These are phyloP conservation scores for Serendipita sp. DNA, from an alignment of 768 basidiomycete species.

Conservation along the genomic window DNA sequence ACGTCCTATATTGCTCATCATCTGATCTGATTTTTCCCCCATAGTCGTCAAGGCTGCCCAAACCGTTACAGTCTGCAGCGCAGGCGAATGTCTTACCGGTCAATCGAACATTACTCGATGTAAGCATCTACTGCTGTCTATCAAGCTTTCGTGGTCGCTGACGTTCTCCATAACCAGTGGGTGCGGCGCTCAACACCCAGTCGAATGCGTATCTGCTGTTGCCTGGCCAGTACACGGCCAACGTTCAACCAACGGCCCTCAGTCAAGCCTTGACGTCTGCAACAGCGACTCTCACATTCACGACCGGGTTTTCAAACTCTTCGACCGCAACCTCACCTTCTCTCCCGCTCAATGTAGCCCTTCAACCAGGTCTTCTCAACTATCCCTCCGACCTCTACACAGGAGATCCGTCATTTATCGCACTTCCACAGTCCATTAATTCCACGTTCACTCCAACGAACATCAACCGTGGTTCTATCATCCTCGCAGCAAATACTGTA, in stretches of 20 bases:
- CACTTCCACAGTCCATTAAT: conserved; percentile 34
- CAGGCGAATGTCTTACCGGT: conserved; percentile 77
- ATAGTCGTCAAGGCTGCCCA: background rate
- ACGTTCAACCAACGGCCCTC: conserved; percentile 55
- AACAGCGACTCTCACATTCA: conserved; percentile 38
- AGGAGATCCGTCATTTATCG: conserved; percentile 42
- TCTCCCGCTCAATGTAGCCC: conserved; percentile 49
- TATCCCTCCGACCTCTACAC: conserved; percentile 48
- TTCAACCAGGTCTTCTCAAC: conserved; percentile 50
- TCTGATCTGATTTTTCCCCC: background rate
- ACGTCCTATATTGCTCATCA: background rate
- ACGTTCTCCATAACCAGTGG: conserved; percentile 31
- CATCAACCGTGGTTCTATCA: conserved; percentile 42
- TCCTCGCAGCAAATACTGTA: conserved; percentile 54
- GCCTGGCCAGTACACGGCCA: conserved; percentile 58
- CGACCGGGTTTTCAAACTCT: conserved; percentile 43
- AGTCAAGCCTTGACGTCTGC: conserved; percentile 50
- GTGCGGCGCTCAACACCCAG: conserved; percentile 38
- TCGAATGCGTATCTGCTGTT: conserved; percentile 40
- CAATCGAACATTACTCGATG: conserved; percentile 50
- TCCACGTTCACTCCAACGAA: conserved; percentile 28
- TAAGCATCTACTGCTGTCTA: conserved; percentile 16
- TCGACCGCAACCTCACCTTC: conserved; percentile 30
- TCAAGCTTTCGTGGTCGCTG: conserved; percentile 4
- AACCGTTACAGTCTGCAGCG: conserved; percentile 40